A percentile compares a stretch with the other conserved stretches of the same genome.
Evolutionary conservation across 352 stramenopile species (phyloP).

Genomic region (Albugo candida): DNA sequence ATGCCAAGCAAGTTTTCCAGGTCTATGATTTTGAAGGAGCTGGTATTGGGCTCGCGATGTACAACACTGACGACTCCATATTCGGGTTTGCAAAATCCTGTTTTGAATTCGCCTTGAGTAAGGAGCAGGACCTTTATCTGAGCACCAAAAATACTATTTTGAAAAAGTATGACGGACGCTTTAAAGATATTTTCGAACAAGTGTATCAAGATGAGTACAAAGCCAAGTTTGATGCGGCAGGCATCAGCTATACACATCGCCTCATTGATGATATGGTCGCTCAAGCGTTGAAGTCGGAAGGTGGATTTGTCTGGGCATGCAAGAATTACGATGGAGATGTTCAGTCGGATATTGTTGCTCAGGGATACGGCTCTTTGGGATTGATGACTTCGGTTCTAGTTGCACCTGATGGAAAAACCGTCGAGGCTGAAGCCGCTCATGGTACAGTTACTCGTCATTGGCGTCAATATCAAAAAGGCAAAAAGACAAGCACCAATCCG

Average conservation of each 20-base stretch:
- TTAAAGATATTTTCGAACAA: slow-evolving; percentile 70
- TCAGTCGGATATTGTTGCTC: slow-evolving; percentile 57
- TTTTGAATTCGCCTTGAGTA: slow-evolving; percentile 40
- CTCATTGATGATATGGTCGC: slow-evolving; percentile 77
- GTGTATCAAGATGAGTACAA: slow-evolving; percentile 66
- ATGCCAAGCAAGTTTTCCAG: slow-evolving; percentile 21
- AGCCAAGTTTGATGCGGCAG: slow-evolving; percentile 40
- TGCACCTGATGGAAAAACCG: slow-evolving; percentile 54
- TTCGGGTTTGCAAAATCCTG: slow-evolving; percentile 52
- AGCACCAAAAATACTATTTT: slow-evolving; percentile 75
- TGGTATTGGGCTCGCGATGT: slow-evolving; percentile 58
- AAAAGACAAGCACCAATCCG: slow-evolving; percentile 60
- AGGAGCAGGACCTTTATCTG: slow-evolving; percentile 43
- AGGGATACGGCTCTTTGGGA: slow-evolving; percentile 60
- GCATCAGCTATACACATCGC: slow-evolving; percentile 60
- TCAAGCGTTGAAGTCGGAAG: slow-evolving; percentile 52
- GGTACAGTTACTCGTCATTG: slow-evolving; percentile 71
- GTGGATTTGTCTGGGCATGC: slow-evolving; percentile 62
- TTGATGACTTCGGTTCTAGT: slow-evolving; percentile 64
- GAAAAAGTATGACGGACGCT: slow-evolving; percentile 57
- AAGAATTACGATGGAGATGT: slow-evolving; percentile 79
- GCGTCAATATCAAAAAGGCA: slow-evolving; percentile 63
- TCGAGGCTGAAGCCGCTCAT: slow-evolving; percentile 69
- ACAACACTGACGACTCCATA: slow-evolving; percentile 72
- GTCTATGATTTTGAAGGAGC: slow-evolving; percentile 46